Evolutionary conservation across 306 rosid species (phyloP), one percentile per base, ranked within the genome.

Genomic region (Fagus sylvatica): DNA sequence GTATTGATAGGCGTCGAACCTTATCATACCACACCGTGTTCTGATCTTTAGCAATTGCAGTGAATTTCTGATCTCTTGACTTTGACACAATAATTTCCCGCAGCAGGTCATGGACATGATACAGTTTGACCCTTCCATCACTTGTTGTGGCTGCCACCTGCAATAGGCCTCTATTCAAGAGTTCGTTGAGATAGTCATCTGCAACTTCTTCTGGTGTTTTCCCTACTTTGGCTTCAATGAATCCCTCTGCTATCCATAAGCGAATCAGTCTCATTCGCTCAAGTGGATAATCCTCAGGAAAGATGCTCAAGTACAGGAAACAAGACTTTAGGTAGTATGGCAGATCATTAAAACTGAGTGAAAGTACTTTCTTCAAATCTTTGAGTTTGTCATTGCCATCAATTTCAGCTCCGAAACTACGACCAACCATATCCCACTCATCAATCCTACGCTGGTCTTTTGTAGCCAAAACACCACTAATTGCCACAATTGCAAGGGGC

Each of bases 11-110:
- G n/a, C 92, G 83, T 37, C 91, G 73, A 67, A 82, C 73, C 80
- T 83, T 87, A 54, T 90, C 88, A 0, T 88, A 82, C 84, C 84
- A 83, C 17, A 43, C 40, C 5, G 34, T 37, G 8, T 62, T 88
- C 67, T 76, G 79, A 49, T 82, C 91, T 68, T 80, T 84, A 19
- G 69, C 80, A 61, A 83, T 78, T 73, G 83, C 66, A 15, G 81
- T 86, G 80, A 88, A 87, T 69, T 88, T 87, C 71, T 87, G 90
- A 60, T 87, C 86, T 71, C 73, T 87, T 0, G 90, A 84, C 67
- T 88, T 90, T 72, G 34, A 56, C 65, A 85, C 71, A 61, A 82
- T 62, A 69, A 90, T 87, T 78, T 88, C 93, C 71, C 85, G 51
- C 65, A 88, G 46, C 42, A 90, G 82, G 71, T 87, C 88, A 83